Conservation (phyloP, 2,329 filamentous ascomycete genomes). For the Ambrosiella cleistominuta region DNA sequence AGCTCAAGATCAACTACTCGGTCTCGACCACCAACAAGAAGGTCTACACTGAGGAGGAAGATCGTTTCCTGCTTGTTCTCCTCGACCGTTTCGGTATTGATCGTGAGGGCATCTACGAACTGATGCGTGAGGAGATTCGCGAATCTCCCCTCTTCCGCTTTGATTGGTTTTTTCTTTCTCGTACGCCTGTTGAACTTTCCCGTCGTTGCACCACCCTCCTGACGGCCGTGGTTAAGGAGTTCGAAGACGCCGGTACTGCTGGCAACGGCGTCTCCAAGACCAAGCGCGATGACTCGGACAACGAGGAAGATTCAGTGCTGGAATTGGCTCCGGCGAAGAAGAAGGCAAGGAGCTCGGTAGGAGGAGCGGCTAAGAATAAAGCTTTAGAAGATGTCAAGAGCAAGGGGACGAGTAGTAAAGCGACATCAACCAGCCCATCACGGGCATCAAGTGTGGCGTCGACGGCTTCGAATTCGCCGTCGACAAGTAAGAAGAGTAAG, state of each 20-base stretch:
- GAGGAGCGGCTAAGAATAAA: conserved; percentile 52
- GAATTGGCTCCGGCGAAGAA: conserved; percentile 81
- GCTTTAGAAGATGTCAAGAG: conserved; percentile 76
- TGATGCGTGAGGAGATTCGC: conserved; percentile 91
- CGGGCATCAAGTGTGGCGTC: conserved; percentile 79
- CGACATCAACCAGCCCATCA: conserved; percentile 59
- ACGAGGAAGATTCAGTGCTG: conserved; percentile 65
- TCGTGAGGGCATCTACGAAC: conserved; percentile 75
- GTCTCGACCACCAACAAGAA: conserved; percentile 99
- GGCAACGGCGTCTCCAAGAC: conserved; percentile 39
- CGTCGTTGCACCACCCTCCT: conserved; percentile 85
- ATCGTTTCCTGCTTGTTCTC: conserved; percentile 85
- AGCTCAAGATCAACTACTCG: conserved; percentile 97
- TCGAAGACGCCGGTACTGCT: conserved; percentile 48
- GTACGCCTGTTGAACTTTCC: conserved; percentile 82
- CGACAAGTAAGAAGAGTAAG: conserved; percentile 31
- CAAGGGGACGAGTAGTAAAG: conserved; percentile 43
- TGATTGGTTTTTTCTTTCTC: conserved; percentile 97
- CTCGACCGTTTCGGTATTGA: conserved; percentile 86
- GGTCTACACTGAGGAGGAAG: conserved; percentile 96
- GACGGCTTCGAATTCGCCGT: conserved; percentile 35
- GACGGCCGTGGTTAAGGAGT: conserved; percentile 87
- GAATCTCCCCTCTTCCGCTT: conserved; percentile 92
- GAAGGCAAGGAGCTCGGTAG: conserved; percentile 47
- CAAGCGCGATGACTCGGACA: conserved; percentile 72